Evolutionary conservation across 805 yeast genomes (phyloP), one percentile per base, ranked within the genome.

Genomic region (Priceomyces castillae): DNA sequence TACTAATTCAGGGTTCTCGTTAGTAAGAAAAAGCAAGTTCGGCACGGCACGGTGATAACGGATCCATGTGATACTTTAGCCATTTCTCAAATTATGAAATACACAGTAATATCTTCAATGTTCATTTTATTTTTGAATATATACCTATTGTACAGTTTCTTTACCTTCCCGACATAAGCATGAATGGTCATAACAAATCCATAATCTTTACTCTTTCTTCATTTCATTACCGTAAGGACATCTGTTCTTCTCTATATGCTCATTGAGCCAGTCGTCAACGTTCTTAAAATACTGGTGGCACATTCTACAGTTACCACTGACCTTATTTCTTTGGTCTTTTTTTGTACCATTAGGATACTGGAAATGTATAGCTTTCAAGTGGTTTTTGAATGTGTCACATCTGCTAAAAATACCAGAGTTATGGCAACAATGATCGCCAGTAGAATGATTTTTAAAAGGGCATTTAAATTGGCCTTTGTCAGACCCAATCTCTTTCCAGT

Each of bases 371-470:
- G 96, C 95, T 61, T 86, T 87, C 48, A 90, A 71, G 64, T 90
- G 97, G 64, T 90, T 90, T 58, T 90, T 90, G 67, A 80, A 90
- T 3, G 97, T 90, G 59, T 90, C 97, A 60, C 96, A 86, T 40
- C 97, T 74, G 10, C 90, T 81, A 56, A 90, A 90, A 23, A 86
- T 82, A 4, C 97, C 97, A 6, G 88, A 80, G 42, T 79, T 78
- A 59, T 90, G 97, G 59, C 96, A 89, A 48, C 75, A 68, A 49
- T 66, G 67, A 50, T 65, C 67, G 10, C 56, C 61, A 4, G 50
- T 39, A 26, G 45, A 46, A 22, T 50, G 62, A 54, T 62, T 51
- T 54, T 73, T 79, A 61, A 79, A 86, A 1, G 97, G 97, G 56
- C 97, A 90, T 57, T 79, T 79, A 68, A 81, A 90, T 25, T 86